phyloP scores from a whole-genome alignment of 192 early-diverging fungal species.

The Coemansia pectinata region DNA sequence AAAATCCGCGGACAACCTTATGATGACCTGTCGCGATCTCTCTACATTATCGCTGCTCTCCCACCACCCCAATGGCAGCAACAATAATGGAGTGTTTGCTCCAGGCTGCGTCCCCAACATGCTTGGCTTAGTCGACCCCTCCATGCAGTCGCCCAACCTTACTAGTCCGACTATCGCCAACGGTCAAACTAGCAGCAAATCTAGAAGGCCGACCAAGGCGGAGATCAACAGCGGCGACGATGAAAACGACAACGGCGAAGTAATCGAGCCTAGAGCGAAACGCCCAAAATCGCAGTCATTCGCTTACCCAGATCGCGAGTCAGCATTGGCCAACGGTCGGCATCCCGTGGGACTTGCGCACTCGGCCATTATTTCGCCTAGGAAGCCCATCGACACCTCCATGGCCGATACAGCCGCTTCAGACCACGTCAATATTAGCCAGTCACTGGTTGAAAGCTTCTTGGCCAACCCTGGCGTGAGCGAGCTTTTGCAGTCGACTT shows the following conservation, averaged over 20 bases:
- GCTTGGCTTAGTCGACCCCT: constrained; percentile 9
- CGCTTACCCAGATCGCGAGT: neutral
- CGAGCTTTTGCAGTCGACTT: constrained; percentile 26
- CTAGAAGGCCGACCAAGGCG: neutral
- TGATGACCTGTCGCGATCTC: constrained; percentile 24
- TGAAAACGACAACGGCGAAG: neutral
- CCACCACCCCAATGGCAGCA: constrained; percentile 1
- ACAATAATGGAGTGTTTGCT: neutral
- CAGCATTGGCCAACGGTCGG: neutral
- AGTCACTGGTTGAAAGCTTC: constrained; percentile 30
- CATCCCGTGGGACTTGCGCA: neutral
- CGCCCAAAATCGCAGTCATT: constrained; percentile 34
- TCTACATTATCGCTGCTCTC: constrained; percentile 38
- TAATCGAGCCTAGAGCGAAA: constrained; percentile 23
- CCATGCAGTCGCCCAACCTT: neutral
- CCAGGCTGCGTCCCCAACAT: constrained; percentile 10
- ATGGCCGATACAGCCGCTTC: neutral
- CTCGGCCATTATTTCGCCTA: neutral
- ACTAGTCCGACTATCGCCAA: neutral
- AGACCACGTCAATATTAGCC: neutral
- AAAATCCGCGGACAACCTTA: constrained; percentile 9
- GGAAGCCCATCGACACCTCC: neutral
- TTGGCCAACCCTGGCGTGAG: constrained; percentile 25
- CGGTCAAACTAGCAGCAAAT: constrained; percentile 12
- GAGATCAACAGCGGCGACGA: neutral